Evolutionary conservation across 176 grass and related monocot species (phyloP).

Genomic region (Triticum urartu): DNA sequence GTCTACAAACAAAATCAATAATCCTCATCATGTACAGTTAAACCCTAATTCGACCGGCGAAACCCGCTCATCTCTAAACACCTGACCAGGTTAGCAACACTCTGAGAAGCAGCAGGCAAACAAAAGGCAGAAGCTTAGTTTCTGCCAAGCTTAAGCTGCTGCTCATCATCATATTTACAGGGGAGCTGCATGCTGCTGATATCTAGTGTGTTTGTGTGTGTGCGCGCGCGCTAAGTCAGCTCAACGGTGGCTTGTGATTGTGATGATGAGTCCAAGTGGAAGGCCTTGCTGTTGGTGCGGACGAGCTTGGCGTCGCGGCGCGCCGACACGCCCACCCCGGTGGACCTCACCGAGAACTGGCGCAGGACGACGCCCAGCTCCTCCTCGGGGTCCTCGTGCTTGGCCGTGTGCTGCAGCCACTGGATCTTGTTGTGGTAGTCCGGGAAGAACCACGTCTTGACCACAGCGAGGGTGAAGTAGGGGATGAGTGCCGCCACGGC

Average conservation of each 20-base stretch:
- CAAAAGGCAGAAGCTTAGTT: too few relatives aligned
- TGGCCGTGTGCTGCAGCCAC: conserved; percentile 46
- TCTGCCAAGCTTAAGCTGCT: neutral
- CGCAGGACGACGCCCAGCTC: conserved; percentile 54
- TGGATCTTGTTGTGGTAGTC: conserved; percentile 79
- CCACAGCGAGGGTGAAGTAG: conserved; percentile 45
- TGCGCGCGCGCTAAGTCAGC: neutral
- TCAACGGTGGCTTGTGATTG: neutral
- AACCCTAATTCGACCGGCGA: neutral
- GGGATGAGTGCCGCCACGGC: conserved; percentile 52
- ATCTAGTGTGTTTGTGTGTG: neutral
- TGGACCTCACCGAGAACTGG: conserved; percentile 75
- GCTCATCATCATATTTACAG: conserved; percentile 26
- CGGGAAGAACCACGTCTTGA: conserved; percentile 71
- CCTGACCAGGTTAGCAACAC: neutral
- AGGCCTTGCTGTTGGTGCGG: conserved; percentile 42
- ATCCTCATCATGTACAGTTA: conserved; percentile 11
- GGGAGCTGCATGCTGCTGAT: neutral
- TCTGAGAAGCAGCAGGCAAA: neutral
- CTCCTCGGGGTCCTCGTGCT: conserved; percentile 41
- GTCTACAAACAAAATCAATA: conserved; percentile 1
- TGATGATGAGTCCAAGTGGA: conserved; percentile 7
- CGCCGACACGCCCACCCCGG: conserved; percentile 71
- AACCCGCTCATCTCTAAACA: neutral
- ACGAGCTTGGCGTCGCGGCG: conserved; percentile 52